Percentiles rank a stretch among this genome's conserved stretches.
Conservation (phyloP, 768 basidiomycete genomes). For the Boletus vermiculosoides region DNA sequence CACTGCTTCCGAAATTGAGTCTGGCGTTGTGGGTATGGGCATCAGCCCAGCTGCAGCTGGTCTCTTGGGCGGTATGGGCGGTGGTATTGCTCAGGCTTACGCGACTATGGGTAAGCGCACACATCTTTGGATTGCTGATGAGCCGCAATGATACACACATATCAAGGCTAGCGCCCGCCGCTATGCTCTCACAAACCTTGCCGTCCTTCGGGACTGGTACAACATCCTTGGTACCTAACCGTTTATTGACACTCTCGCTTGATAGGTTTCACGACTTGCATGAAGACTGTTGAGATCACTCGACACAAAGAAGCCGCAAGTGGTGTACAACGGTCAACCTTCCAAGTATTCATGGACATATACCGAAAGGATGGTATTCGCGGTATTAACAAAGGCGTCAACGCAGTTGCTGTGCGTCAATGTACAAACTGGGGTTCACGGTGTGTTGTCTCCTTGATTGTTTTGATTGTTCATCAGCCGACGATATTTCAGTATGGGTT, state of each 20-base stretch:
- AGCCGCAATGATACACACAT: conserved; percentile 19
- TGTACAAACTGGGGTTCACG: conserved; percentile 94
- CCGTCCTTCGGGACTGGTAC: conserved; percentile 15
- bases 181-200: conserved; percentile 14
- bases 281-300: conserved; percentile 99
- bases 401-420: conserved; percentile 88
- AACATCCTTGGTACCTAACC: not conserved
- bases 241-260: conserved; percentile 11
- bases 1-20: conserved; percentile 93
- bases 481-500: conserved; percentile 73
- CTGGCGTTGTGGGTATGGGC: conserved; percentile 58
- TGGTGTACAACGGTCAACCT: conserved; percentile 88
- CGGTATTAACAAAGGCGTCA: conserved; percentile 99
- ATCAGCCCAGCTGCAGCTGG: conserved; percentile 81
- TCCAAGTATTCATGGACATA: conserved; percentile 93
- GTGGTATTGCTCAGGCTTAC: conserved; percentile 96
- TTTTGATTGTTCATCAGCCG: not conserved
- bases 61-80: conserved; percentile 94
- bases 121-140: not conserved
- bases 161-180: conserved; percentile 20
- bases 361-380: conserved; percentile 90
- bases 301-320: conserved; percentile 86
- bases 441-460: conserved; percentile 39
- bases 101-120: conserved; percentile 93
- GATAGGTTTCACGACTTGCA: conserved; percentile 95